These are phyloP conservation scores for Fusarium sp. DNA, from an alignment of 2,329 filamentous ascomycete species.

Conservation along the genomic window DNA sequence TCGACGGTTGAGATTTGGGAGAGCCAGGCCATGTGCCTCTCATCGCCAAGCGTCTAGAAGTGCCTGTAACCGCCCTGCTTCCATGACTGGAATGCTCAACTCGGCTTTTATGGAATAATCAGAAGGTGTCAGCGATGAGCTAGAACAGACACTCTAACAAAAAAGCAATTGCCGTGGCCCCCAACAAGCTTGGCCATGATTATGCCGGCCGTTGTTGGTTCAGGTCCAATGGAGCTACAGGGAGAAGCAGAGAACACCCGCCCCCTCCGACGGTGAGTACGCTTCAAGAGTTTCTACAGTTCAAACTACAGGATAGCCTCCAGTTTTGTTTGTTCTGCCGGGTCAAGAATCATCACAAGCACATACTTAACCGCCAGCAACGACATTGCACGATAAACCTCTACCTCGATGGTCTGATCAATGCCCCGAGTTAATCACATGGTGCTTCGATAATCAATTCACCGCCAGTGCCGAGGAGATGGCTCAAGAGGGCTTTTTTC, in stretches of 20 bases:
- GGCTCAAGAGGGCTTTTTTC: background rate
- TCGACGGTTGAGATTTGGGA: background rate
- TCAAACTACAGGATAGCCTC: background rate
- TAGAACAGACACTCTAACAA: background rate
- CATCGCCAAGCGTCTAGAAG: background rate
- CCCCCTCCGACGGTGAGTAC: background rate
- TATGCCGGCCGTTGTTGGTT: background rate
- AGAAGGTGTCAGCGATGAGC: background rate
- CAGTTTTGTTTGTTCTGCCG: background rate
- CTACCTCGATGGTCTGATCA: background rate
- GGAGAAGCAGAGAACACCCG: background rate
- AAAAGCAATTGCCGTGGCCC: background rate
- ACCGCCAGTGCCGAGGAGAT: background rate
- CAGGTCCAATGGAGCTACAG: background rate
- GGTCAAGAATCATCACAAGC: background rate
- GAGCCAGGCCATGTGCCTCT: background rate
- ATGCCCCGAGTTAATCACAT: background rate
- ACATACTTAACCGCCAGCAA: background rate
- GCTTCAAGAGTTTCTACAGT: background rate
- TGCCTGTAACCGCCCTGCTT: background rate
- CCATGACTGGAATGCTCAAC: background rate
- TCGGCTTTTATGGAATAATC: background rate
- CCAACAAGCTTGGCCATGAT: background rate
- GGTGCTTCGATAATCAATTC: background rate
- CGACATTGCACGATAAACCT: background rate